phyloP scores from a whole-genome alignment of 2,329 filamentous ascomycete species.

The Diaporthe destruens region DNA sequence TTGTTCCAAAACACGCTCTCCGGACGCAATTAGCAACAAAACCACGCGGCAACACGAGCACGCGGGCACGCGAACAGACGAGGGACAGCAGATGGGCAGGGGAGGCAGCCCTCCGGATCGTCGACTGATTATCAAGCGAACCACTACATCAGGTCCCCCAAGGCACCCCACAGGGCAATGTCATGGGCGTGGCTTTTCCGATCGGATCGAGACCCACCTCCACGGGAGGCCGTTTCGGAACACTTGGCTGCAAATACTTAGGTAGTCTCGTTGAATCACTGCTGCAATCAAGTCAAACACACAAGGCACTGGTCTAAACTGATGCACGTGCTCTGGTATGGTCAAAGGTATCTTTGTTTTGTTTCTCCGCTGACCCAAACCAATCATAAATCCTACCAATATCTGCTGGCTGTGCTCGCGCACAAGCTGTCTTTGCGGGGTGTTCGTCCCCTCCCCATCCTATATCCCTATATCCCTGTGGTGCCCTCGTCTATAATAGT shows the following conservation, averaged over 20 bases:
- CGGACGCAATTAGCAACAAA: constrained; percentile 10
- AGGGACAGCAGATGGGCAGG: not conserved
- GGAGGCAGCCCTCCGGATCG: constrained; percentile 14
- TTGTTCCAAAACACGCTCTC: constrained; percentile 22
- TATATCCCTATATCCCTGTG: constrained; percentile 3
- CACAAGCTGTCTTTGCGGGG: constrained; percentile 19
- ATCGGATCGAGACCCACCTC: constrained; percentile 29
- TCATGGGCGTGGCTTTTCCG: constrained; percentile 22
- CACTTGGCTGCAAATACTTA: not conserved
- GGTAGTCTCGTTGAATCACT: not conserved
- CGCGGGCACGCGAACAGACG: not conserved
- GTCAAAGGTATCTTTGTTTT: not conserved
- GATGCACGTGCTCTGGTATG: not conserved
- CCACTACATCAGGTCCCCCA: not conserved
- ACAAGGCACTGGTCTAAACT: not conserved
- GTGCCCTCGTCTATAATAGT: constrained; percentile 6
- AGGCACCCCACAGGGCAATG: constrained; percentile 8
- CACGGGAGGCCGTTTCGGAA: constrained; percentile 29
- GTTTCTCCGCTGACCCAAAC: constrained; percentile 3
- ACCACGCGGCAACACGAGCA: constrained; percentile 17
- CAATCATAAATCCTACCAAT: not conserved
- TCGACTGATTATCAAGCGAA: constrained; percentile 24
- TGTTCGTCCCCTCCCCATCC: not conserved
- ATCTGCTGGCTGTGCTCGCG: constrained; percentile 5
- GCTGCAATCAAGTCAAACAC: not conserved